Evolutionary conservation across 192 early-diverging fungal genomes (phyloP).

Genomic region (Coemansia sp.): DNA sequence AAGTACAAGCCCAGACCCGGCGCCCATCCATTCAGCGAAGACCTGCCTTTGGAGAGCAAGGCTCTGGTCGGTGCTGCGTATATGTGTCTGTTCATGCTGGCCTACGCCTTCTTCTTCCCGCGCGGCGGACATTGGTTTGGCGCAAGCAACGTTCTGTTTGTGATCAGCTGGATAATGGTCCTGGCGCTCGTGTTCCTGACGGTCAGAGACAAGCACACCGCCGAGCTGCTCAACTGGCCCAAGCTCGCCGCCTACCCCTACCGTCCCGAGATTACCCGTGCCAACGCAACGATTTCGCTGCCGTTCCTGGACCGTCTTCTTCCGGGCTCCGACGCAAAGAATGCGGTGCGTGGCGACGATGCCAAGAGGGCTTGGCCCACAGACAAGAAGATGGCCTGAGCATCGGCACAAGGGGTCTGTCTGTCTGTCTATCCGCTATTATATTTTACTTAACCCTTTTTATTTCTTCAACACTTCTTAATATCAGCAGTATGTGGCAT

Average conservation of each 20-base stretch:
- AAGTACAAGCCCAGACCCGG: conserved; percentile 45
- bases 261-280: conserved; percentile 32
- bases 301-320: conserved; percentile 39
- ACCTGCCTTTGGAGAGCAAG: conserved; percentile 57
- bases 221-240: conserved; percentile 54
- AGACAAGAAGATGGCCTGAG: conserved; percentile 30
- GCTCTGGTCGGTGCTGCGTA: conserved; percentile 51
- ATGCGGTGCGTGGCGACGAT: conserved; percentile 20
- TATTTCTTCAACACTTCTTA: too few species aligned
- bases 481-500: too few species aligned
- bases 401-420: not conserved
- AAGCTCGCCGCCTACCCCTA: conserved; percentile 35
- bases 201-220: conserved; percentile 36
- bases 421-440: not conserved
- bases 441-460: too few species aligned
- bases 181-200: conserved; percentile 33
- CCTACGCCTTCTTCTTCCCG: conserved; percentile 50
- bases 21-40: conserved; percentile 51
- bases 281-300: conserved; percentile 31
- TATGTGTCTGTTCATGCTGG: conserved; percentile 51
- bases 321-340: conserved; percentile 22
- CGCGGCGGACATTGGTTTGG: conserved; percentile 44
- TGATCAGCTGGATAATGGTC: conserved; percentile 30
- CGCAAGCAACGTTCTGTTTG: conserved; percentile 29
- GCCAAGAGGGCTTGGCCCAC: conserved; percentile 25